Conservation (phyloP, 2,329 filamentous ascomycete species). For the Alternaria tenuissima region DNA sequence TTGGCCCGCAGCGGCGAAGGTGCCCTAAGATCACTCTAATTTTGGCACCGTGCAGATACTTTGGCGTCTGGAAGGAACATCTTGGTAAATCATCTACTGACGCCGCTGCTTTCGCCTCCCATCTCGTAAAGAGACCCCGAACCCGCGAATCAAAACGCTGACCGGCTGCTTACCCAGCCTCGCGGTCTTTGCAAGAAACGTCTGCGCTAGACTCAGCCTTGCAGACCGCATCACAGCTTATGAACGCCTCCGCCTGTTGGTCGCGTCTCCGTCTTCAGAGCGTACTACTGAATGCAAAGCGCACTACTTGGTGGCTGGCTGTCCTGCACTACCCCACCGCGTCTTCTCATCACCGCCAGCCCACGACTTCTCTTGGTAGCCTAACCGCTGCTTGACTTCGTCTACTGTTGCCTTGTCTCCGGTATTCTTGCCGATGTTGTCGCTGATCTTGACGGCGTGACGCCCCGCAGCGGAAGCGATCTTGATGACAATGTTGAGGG, state of each 20-base stretch:
- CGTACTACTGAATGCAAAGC: background rate
- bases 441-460: conserved; percentile 88
- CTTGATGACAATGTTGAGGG: conserved; percentile 98
- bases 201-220: conserved; percentile 29
- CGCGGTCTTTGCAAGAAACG: conserved; percentile 12
- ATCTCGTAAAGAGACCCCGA: conserved; percentile 1
- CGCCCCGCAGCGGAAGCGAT: conserved; percentile 83
- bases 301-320: conserved; percentile 25
- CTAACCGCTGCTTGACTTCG: conserved; percentile 83
- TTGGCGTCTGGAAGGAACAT: conserved; percentile 4
- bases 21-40: conserved; percentile 24
- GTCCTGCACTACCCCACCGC: conserved; percentile 71
- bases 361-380: conserved; percentile 88
- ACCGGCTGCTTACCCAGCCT: conserved; percentile 14
- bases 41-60: conserved; percentile 24
- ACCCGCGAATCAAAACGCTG: background rate
- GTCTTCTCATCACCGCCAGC: conserved; percentile 81
- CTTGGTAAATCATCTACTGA: background rate
- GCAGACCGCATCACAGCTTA: conserved; percentile 26
- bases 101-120: background rate
- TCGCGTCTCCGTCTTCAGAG: conserved; percentile 19
- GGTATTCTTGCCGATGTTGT: conserved; percentile 92
- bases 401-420: conserved; percentile 81
- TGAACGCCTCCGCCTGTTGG: conserved; percentile 23
- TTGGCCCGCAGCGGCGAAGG: conserved; percentile 17